Evolutionary conservation across 345 rosid genomes (phyloP), one percentile per base, ranked within the genome.

Genomic region (Luvunga scandens): DNA sequence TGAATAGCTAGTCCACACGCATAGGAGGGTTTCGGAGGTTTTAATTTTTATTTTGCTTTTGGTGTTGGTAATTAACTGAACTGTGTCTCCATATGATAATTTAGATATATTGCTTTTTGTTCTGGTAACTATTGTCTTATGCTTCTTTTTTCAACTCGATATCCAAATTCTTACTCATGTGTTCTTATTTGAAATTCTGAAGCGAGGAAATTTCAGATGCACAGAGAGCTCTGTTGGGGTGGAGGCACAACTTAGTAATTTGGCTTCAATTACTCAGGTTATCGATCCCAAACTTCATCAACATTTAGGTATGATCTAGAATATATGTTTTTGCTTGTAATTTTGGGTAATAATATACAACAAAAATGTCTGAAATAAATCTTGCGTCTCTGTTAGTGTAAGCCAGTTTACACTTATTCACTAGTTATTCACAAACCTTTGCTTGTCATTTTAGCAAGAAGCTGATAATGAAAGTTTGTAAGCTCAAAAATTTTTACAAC

Each of bases 221-320:
- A 96, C 98, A 0, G 98, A 89, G 82, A 88, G 92, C 81, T 90
- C 97, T 66, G 89, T 96, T 79, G 99, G 99, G 38, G 98, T 96
- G 87, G 98, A 92, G 88, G 78, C 93, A 75, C 98, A 94, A 76
- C 98, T 96, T 73, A 81, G 85, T 86, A 91, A 89, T 83, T 86
- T 96, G 89, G 96, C 98, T 57, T 67, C 93, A 18, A 87, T 96
- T 73, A 96, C 99, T 78, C 98, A 92, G 85, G 91, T 90, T 78
- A 85, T 96, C 31, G 95, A 94, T 87, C 99, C 99, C 33, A 96
- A 92, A 80, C 98, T 94, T 85, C 99, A 96, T 82, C 95, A 88
- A 86, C 99, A 96, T 80, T 85, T 96, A 86, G 97, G 99, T 96
- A 90, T n/a, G 28, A 12, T 36, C 78, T 71, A 12, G 16, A 62